Evolutionary conservation across 2,329 filamentous ascomycete species (phyloP).

Genomic region (Epichloe uncinata): DNA sequence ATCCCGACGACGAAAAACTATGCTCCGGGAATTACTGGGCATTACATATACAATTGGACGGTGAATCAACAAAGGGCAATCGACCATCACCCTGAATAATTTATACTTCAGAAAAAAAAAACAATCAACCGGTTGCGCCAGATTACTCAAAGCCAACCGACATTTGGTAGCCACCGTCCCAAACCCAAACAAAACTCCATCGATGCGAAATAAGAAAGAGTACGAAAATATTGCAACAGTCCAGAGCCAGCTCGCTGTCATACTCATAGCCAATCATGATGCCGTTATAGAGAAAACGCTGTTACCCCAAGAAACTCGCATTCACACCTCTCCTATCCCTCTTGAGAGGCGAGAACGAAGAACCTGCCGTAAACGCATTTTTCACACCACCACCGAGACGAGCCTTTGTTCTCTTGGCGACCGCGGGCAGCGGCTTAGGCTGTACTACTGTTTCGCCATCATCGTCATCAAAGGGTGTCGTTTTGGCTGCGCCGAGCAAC

Average conservation of each 20-base stretch:
- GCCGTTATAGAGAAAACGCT: neutral
- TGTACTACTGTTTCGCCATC: constrained; percentile 29
- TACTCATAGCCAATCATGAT: neutral
- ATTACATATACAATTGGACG: too few species aligned
- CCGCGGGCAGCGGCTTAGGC: neutral
- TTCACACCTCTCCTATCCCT: constrained; percentile 49
- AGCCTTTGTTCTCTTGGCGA: constrained; percentile 5
- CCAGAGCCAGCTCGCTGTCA: constrained; percentile 1
- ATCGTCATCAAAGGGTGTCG: constrained; percentile 60
- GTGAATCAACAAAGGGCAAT: too few species aligned
- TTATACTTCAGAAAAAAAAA: too few species aligned
- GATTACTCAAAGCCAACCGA: too few species aligned
- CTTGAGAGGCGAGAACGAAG: constrained; percentile 59
- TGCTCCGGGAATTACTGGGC: too few species aligned
- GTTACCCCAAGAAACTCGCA: constrained; percentile 44
- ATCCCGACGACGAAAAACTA: too few species aligned
- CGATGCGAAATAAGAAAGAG: neutral
- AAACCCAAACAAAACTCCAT: neutral
- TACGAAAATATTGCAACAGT: neutral
- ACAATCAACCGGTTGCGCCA: too few species aligned
- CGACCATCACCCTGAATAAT: too few species aligned
- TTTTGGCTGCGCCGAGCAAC: constrained; percentile 46
- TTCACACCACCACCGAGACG: constrained; percentile 16
- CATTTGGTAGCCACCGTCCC: too few species aligned
- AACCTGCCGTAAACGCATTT: constrained; percentile 36